Evolutionary conservation across 2,329 filamentous ascomycete species (phyloP).

Genomic region (Colletotrichum zoysiae): DNA sequence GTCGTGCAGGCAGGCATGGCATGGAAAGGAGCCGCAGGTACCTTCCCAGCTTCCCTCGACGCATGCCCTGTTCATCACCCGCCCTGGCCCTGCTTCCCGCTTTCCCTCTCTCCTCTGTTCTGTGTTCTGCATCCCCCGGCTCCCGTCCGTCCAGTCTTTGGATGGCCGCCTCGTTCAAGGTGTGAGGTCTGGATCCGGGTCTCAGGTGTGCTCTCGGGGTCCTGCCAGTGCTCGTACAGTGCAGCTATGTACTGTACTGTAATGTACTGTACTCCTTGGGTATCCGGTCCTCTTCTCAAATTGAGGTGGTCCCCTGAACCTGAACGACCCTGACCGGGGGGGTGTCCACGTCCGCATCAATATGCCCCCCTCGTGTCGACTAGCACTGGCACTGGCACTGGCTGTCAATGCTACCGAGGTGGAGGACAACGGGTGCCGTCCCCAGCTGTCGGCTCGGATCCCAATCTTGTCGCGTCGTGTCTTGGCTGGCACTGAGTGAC

Average conservation of each 20-base stretch:
- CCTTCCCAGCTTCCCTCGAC: not conserved
- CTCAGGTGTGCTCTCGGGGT: constrained; percentile 20
- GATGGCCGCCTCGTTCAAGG: not conserved
- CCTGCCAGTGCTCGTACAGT: constrained; percentile 21
- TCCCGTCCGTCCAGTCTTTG: constrained; percentile 11
- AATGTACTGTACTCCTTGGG: constrained; percentile 19
- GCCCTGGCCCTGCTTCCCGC: constrained; percentile 11
- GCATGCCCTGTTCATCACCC: constrained; percentile 14
- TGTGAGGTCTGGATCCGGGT: not conserved
- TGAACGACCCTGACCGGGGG: constrained; percentile 25
- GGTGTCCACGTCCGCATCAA: constrained; percentile 24
- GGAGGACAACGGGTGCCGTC: not conserved
- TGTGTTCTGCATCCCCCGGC: not conserved
- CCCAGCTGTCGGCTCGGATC: constrained; percentile 19
- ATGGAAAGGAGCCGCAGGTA: constrained; percentile 2
- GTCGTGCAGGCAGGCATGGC: not conserved
- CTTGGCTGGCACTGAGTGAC: constrained; percentile 13
- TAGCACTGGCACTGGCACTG: constrained; percentile 6
- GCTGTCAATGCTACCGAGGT: constrained; percentile 7
- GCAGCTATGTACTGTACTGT: no score
- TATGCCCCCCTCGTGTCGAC: constrained; percentile 17
- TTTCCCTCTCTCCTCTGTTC: constrained; percentile 5
- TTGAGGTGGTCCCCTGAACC: constrained; percentile 37
- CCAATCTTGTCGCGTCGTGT: constrained; percentile 31
- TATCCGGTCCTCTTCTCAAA: constrained; percentile 7